These are phyloP conservation scores for Cystofilobasidium bisporidii DNA, from an alignment of 768 basidiomycete genomes.

Conservation along the genomic window DNA sequence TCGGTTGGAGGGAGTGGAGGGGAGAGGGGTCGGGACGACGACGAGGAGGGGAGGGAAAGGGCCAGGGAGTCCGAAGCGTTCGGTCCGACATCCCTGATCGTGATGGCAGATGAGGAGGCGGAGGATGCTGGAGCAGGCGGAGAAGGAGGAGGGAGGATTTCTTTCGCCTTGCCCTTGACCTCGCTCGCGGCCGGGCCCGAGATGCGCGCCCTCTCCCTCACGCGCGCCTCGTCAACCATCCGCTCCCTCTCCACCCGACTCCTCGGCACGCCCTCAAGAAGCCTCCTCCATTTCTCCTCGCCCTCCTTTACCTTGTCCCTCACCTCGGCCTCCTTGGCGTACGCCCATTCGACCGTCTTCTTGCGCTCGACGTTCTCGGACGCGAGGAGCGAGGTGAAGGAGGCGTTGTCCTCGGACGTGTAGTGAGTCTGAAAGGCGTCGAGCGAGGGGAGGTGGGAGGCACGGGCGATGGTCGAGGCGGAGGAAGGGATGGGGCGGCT, in stretches of 20 bases:
- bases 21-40: conserved; percentile 1
- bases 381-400: conserved; percentile 84
- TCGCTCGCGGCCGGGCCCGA: neutral
- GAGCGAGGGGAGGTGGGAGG: conserved; percentile 49
- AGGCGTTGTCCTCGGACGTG: conserved; percentile 95
- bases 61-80: too few species aligned
- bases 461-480: conserved; percentile 11
- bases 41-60: too few species aligned
- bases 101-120: too few species aligned
- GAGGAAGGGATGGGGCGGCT: conserved; percentile 11
- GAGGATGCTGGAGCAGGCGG: too few species aligned
- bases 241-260: neutral
- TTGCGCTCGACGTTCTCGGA: conserved; percentile 71
- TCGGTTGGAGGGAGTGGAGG: conserved; percentile 10
- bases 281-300: conserved; percentile 50
- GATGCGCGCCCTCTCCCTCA: conserved; percentile 10
- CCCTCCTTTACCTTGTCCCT: conserved; percentile 57
- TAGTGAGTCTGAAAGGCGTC: conserved; percentile 83
- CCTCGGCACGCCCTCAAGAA: conserved; percentile 34
- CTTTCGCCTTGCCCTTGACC: conserved; percentile 8
- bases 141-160: neutral
- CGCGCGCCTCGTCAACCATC: conserved; percentile 14
- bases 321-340: conserved; percentile 77
- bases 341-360: conserved; percentile 84
- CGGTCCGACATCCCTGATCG: too few species aligned